These are phyloP conservation scores for Neophaeococcomyces aloes DNA, from an alignment of 2,329 filamentous ascomycete species.

Conservation along the genomic window DNA sequence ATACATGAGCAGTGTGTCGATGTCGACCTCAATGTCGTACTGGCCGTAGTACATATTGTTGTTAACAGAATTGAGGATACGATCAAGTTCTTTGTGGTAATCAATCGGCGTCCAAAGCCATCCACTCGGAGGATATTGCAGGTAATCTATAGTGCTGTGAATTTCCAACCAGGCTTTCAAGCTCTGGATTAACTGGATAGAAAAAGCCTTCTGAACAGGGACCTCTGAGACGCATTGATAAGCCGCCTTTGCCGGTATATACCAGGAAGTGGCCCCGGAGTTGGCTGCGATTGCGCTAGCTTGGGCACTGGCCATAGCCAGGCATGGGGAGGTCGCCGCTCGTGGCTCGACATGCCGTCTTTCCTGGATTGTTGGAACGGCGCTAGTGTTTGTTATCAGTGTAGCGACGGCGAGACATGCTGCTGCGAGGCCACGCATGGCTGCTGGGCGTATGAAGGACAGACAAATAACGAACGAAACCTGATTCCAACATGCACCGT, in stretches of 20 bases:
- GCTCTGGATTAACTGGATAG: conserved; percentile 6
- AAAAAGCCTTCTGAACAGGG: conserved; percentile 5
- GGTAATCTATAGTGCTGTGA: conserved; percentile 39
- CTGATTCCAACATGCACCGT: too few relatives aligned
- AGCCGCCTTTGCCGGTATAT: conserved; percentile 1
- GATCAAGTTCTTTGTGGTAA: conserved; percentile 37
- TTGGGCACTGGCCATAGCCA: neutral
- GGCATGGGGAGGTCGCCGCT: too few relatives aligned
- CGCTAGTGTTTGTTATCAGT: too few relatives aligned
- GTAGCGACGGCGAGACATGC: too few relatives aligned
- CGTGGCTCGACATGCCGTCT: too few relatives aligned
- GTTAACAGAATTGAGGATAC: conserved; percentile 35
- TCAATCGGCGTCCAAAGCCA: conserved; percentile 43
- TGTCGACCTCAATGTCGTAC: conserved; percentile 44
- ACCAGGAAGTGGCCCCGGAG: neutral
- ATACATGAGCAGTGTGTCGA: conserved; percentile 43
- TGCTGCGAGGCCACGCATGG: too few relatives aligned
- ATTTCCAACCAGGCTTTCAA: conserved; percentile 33
- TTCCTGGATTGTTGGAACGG: too few relatives aligned
- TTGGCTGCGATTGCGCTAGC: neutral
- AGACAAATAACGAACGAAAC: too few relatives aligned
- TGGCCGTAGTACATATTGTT: conserved; percentile 39
- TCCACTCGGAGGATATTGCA: conserved; percentile 41
- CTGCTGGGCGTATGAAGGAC: too few relatives aligned
- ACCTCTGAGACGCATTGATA: conserved; percentile 10